Percentiles rank a stretch among this genome's conserved stretches.
These are phyloP conservation scores for Penicillium occitanis DNA, from an alignment of 2,329 filamentous ascomycete genomes.

Conservation along the genomic window DNA sequence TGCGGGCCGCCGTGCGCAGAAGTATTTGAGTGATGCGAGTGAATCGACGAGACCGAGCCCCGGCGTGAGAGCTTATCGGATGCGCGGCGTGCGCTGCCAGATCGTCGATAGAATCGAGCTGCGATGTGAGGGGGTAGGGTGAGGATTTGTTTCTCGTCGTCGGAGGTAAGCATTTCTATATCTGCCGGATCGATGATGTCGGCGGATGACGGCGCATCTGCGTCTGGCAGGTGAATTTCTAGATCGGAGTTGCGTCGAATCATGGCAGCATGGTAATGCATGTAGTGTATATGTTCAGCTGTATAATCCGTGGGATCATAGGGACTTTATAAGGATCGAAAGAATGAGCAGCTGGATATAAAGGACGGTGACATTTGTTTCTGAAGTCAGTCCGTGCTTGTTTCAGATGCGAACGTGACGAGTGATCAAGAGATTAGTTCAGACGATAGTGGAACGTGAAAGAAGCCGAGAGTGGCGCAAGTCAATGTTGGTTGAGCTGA, in stretches of 20 bases:
- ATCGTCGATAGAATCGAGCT: slow-evolving; percentile 60
- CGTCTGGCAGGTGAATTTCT: slow-evolving; percentile 42
- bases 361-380: not conserved
- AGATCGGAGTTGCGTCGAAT: slow-evolving; percentile 46
- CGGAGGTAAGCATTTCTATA: slow-evolving; percentile 45
- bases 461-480: slow-evolving; percentile 16
- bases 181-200: slow-evolving; percentile 29
- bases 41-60: slow-evolving; percentile 63
- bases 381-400: slow-evolving; percentile 21
- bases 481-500: not conserved
- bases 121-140: slow-evolving; percentile 61
- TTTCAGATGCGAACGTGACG: slow-evolving; percentile 19
- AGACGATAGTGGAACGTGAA: slow-evolving; percentile 17
- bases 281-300: not conserved
- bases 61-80: slow-evolving; percentile 64
- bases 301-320: not conserved
- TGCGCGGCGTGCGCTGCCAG: slow-evolving; percentile 56
- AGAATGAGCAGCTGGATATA: slow-evolving; percentile 2
- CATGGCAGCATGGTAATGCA: slow-evolving; percentile 27
- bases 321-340: not conserved
- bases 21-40: slow-evolving; percentile 60
- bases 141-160: slow-evolving; percentile 40
- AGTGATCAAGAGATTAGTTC: slow-evolving; percentile 8
- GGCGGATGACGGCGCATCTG: slow-evolving; percentile 30
- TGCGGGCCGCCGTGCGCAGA: slow-evolving; percentile 51